A percentile compares a stretch with the other conserved stretches of the same genome.
Conservation (phyloP, 352 stramenopile genomes). For the Globisporangium acanthophoron region DNA sequence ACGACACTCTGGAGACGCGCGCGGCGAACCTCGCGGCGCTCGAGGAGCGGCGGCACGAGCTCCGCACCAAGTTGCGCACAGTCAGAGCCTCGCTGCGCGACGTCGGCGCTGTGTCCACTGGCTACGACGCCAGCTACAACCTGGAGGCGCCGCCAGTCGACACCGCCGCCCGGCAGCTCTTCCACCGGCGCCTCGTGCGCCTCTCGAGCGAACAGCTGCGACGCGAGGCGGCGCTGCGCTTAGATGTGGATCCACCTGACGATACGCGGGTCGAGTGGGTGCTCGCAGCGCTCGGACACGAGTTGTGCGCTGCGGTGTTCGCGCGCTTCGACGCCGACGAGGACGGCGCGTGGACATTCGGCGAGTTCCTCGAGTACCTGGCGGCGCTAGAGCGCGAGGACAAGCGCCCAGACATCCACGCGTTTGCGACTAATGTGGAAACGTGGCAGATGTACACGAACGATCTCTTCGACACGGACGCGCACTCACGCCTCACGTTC, state of each 20-base stretch:
- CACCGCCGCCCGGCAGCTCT: slow-evolving; percentile 19
- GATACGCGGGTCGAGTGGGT: slow-evolving; percentile 24
- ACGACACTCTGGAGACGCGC: slow-evolving; percentile 2
- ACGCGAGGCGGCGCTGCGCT: slow-evolving; percentile 19
- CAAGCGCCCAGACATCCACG: slow-evolving; percentile 21
- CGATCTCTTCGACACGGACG: slow-evolving; percentile 41
- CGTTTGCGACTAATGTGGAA: slow-evolving; percentile 30
- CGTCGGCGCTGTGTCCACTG: slow-evolving; percentile 37
- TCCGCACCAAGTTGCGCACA: slow-evolving; percentile 30
- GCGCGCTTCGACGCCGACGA: slow-evolving; percentile 45
- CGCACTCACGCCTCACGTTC: slow-evolving; percentile 38
- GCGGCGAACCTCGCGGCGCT: slow-evolving; percentile 25
- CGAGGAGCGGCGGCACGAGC: slow-evolving; percentile 28
- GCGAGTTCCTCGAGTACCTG: slow-evolving; percentile 62
- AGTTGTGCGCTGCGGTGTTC: slow-evolving; percentile 49
- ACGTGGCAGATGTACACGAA: slow-evolving; percentile 66
- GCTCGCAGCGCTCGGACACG: slow-evolving; percentile 31
- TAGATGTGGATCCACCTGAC: slow-evolving; percentile 48
- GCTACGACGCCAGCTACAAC: slow-evolving; percentile 50
- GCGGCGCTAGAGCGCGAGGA: slow-evolving; percentile 23
- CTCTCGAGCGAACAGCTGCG: slow-evolving; percentile 15
- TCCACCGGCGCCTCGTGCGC: slow-evolving; percentile 16
- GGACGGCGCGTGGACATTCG: slow-evolving; percentile 46
- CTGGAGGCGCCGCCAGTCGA: slow-evolving; percentile 27
- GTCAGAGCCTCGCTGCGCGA: slow-evolving; percentile 40